Percentiles rank a stretch among this genome's conserved stretches.
These are phyloP conservation scores for Ceratocystis destructans DNA, from an alignment of 2,329 filamentous ascomycete species.

Conservation along the genomic window DNA sequence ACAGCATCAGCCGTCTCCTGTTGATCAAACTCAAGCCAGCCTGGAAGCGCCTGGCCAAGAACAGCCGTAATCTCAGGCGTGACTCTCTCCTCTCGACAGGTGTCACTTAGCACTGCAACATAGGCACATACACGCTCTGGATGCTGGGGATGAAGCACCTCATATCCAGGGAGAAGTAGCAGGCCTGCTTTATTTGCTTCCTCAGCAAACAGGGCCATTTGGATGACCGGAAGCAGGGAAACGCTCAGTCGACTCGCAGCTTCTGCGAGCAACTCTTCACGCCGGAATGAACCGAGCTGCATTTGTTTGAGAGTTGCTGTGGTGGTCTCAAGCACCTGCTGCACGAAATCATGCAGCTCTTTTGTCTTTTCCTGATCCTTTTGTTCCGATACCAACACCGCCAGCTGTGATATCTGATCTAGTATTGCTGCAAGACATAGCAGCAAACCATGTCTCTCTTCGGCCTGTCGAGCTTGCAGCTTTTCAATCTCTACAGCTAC, in stretches of 20 bases:
- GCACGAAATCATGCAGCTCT: neutral
- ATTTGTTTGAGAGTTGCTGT: conserved; percentile 25
- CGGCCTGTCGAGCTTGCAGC: conserved; percentile 45
- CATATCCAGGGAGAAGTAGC: conserved; percentile 1
- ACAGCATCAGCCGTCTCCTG: conserved; percentile 36
- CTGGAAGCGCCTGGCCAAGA: conserved; percentile 16
- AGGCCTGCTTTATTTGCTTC: neutral
- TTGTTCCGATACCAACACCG: conserved; percentile 25
- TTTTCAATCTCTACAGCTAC: conserved; percentile 33
- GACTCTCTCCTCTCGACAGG: neutral
- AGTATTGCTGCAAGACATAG: conserved; percentile 47
- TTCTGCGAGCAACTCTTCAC: conserved; percentile 51
- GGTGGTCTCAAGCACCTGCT: neutral
- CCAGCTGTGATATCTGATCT: conserved; percentile 32
- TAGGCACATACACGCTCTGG: conserved; percentile 11
- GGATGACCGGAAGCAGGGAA: conserved; percentile 33
- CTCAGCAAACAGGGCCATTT: neutral
- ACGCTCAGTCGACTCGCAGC: conserved; percentile 45
- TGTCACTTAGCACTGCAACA: conserved; percentile 21
- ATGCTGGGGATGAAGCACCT: conserved; percentile 8
- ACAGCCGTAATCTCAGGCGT: conserved; percentile 6
- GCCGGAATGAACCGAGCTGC: conserved; percentile 35
- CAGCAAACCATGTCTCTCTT: conserved; percentile 55
- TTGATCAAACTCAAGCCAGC: conserved; percentile 37
- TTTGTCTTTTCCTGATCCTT: neutral